Evolutionary conservation across 116 monocot genomes (phyloP).

Genomic region (Papilionanthe hybrid): DNA sequence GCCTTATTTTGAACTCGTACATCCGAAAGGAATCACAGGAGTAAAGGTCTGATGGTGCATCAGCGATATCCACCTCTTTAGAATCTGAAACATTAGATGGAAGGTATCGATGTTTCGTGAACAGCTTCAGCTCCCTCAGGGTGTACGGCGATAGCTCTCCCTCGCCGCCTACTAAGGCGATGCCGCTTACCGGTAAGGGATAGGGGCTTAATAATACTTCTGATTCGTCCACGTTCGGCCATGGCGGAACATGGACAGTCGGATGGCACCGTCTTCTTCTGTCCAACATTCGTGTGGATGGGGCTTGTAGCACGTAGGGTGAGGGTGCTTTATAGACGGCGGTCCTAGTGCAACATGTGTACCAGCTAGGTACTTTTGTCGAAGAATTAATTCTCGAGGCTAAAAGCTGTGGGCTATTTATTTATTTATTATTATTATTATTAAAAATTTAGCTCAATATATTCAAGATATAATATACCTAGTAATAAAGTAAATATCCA

Average conservation of each 20-base stretch:
- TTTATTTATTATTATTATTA: too few relatives aligned
- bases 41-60: constrained; percentile 12
- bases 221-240: not conserved
- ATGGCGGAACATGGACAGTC: not conserved
- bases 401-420: too few relatives aligned
- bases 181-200: not conserved
- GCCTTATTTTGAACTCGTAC: constrained; percentile 70
- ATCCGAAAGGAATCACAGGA: constrained; percentile 62
- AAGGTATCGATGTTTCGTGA: constrained; percentile 8
- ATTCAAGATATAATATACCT: too few relatives aligned
- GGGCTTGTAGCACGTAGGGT: not conserved
- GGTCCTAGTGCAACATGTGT: not conserved
- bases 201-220: not conserved
- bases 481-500: too few relatives aligned
- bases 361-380: not conserved
- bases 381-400: too few relatives aligned
- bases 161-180: not conserved
- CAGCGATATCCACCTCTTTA: too few relatives aligned
- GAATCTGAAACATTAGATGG: constrained; percentile 11
- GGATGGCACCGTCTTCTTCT: not conserved
- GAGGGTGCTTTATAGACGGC: not conserved
- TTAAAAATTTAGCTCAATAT: too few relatives aligned
- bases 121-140: not conserved
- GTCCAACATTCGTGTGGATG: not conserved
- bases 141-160: not conserved